phyloP scores from a whole-genome alignment of 1,284 basidiomycete species.

The Ustilago shanxiensis region DNA sequence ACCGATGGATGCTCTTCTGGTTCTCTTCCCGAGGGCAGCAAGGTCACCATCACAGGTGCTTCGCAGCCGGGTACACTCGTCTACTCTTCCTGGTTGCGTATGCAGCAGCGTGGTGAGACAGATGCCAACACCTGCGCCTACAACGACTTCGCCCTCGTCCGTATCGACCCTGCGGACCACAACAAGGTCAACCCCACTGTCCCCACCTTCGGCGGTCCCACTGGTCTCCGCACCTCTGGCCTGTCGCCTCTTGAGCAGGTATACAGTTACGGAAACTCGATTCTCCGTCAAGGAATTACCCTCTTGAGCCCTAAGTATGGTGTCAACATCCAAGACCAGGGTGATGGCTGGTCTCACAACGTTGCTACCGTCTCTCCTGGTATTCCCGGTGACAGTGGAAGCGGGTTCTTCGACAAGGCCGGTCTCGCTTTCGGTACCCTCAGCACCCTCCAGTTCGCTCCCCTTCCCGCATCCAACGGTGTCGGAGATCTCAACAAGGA shows the following conservation, averaged over 20 bases:
- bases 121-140: constrained; percentile 51
- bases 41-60: constrained; percentile 55
- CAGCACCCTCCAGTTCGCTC: constrained; percentile 53
- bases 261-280: constrained; percentile 60
- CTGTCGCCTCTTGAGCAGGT: constrained; percentile 39
- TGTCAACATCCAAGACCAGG: constrained; percentile 41
- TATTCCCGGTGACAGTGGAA: constrained; percentile 57
- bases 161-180: constrained; percentile 54
- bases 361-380: constrained; percentile 44
- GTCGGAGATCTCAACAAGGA: constrained; percentile 48
- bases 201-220: constrained; percentile 55
- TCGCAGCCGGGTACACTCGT: constrained; percentile 42
- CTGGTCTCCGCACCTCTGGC: constrained; percentile 34
- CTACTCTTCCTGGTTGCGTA: constrained; percentile 55
- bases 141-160: constrained; percentile 56
- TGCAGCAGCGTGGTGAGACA: constrained; percentile 50
- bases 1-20: constrained; percentile 48
- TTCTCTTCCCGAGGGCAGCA: constrained; percentile 52
- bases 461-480: constrained; percentile 51
- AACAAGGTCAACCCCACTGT: constrained; percentile 56
- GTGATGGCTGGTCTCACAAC: constrained; percentile 55
- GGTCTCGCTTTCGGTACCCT: constrained; percentile 51
- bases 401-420: constrained; percentile 47
- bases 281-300: constrained; percentile 52
- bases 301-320: constrained; percentile 58